phyloP scores from a whole-genome alignment of 352 stramenopile species.

The Pythium aristosporum region DNA sequence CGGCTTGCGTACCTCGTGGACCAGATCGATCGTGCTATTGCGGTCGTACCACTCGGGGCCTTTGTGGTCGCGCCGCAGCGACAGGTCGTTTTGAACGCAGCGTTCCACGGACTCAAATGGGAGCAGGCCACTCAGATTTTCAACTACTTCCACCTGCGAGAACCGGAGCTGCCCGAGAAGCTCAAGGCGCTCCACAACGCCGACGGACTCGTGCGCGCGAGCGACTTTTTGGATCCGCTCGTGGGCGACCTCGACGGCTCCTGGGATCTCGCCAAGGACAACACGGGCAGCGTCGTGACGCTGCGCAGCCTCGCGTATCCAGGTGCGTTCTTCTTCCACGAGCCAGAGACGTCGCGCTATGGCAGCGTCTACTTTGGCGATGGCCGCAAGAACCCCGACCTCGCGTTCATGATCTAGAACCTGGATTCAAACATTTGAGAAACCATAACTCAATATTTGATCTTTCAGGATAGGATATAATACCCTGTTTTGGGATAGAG shows the following conservation, averaged over 20 bases:
- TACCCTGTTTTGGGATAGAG: constrained; percentile 1
- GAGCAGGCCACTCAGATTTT: constrained; percentile 59
- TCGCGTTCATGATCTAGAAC: constrained; percentile 67
- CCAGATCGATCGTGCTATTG: constrained; percentile 58
- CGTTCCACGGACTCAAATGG: constrained; percentile 67
- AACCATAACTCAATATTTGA: not conserved
- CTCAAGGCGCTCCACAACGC: constrained; percentile 49
- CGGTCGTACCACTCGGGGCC: constrained; percentile 61
- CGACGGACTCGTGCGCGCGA: constrained; percentile 59
- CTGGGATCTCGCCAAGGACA: constrained; percentile 65
- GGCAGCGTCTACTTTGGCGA: constrained; percentile 80
- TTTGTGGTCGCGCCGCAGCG: constrained; percentile 72
- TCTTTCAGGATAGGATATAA: not conserved
- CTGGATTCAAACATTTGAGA: not conserved
- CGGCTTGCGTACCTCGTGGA: constrained; percentile 65
- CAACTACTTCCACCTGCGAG: constrained; percentile 81
- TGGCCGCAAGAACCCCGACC: constrained; percentile 68
- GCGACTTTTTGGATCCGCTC: constrained; percentile 70
- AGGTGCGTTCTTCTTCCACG: constrained; percentile 65
- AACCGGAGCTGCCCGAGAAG: constrained; percentile 59
- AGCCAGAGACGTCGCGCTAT: constrained; percentile 46
- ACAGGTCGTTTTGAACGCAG: constrained; percentile 62
- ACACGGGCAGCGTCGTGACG: constrained; percentile 55
- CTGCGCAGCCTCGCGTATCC: constrained; percentile 69
- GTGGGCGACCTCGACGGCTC: constrained; percentile 64